Evolutionary conservation across 1,284 basidiomycete genomes (phyloP).

Genomic region (Macrocystidia cucumis): DNA sequence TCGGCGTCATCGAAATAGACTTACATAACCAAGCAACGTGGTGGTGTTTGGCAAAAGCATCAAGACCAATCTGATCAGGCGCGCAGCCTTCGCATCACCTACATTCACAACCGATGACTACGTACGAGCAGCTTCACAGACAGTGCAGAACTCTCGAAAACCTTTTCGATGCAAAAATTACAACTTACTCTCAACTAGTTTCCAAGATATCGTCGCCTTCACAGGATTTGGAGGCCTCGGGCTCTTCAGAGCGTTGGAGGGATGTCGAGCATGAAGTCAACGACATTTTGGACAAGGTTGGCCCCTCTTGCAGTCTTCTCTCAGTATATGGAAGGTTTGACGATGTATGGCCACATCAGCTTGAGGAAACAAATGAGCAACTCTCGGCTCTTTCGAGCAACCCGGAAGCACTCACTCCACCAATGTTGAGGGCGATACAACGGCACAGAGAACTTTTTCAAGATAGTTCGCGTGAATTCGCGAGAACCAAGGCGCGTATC

Average conservation of each 20-base stretch:
- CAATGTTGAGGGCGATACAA: constrained; percentile 85
- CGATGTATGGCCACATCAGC: constrained; percentile 35
- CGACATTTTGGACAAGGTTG: constrained; percentile 81
- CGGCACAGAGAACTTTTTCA: constrained; percentile 86
- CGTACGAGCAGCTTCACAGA: constrained; percentile 73
- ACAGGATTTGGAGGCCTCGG: constrained; percentile 65
- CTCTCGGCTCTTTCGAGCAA: constrained; percentile 63
- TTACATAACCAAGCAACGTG: constrained; percentile 4
- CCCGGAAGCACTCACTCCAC: constrained; percentile 74
- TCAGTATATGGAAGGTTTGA: neutral
- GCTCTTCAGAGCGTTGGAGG: constrained; percentile 63
- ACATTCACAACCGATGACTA: constrained; percentile 40
- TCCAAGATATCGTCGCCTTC: constrained; percentile 59
- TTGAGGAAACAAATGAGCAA: constrained; percentile 78
- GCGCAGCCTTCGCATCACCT: constrained; percentile 6
- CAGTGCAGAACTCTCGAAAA: constrained; percentile 90
- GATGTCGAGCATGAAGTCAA: constrained; percentile 86
- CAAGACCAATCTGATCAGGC: too few relatives aligned
- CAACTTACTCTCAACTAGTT: constrained; percentile 82
- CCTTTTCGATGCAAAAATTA: constrained; percentile 85
- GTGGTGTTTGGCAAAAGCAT: constrained; percentile 5
- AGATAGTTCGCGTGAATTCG: constrained; percentile 82
- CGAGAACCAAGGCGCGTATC: constrained; percentile 66
- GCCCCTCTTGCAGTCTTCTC: constrained; percentile 11
- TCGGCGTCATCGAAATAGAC: too few relatives aligned